Base-by-base conservation (phyloP, 306 rosid genomes). In the Glycine latifolia region DNA sequence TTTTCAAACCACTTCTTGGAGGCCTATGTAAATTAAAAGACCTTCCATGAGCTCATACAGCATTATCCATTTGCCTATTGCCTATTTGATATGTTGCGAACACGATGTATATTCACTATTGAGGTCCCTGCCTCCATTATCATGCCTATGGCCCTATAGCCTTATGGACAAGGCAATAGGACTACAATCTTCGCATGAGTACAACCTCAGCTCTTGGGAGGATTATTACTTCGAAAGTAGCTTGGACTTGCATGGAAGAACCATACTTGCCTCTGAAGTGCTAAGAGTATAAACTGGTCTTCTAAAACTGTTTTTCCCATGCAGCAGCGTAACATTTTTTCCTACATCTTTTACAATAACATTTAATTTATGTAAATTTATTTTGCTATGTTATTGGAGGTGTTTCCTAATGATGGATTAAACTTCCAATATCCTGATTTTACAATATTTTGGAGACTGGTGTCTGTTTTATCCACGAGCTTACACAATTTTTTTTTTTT, bases 231-330 rank as follows among this genome's bases (percentile, higher is more conserved):
- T 67, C 53, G 5, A 16, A 44, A 44, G 35, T 33, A 44, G 33
- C 73, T 15, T 68, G 54, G 2, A 43, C 33, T 67, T 68, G n/a
- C 73, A 16, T 44, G 73, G 35, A 68, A 15, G 55, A 44, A 16
- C 33, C 53, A 43, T 41, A 8, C 35, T 15, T 67, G 53, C 43
- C 6, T 15, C n/a, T 5, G 4, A 67, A 68, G 53, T 68, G 72
- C 0, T 9, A 26, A 8, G 17, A 33, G 16, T n/a, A 65, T 50
- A 14, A 50, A 67, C 20, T 39, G 33, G 7, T 67, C 33, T 67
- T 67, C 10, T 35, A 31, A 65, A 65, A 12, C 26, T 67, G 5
- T 68, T 68, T 39, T 67, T 15, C 8, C n/a, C 35, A 4, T 44
- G 35, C 8, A 43, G 70, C 20, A 14, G 13, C 13, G 70, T 26